Base-by-base conservation (phyloP, 257 asterid genomes). In the Fraxinus anomala region DNA sequence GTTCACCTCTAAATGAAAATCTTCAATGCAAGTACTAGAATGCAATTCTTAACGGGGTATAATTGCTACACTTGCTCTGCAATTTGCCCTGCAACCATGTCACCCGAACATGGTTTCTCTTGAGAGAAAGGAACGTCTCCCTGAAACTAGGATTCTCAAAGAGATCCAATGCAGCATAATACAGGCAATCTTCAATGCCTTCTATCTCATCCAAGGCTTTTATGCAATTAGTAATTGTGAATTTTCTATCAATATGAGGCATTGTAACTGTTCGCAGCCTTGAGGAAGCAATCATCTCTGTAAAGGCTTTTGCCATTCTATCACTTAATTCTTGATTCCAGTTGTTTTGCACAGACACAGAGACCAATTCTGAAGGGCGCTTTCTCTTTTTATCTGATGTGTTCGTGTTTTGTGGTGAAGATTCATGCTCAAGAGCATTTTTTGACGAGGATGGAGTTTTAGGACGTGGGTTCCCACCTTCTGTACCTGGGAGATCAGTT, bases 1-100 rank as follows among this genome's bases (percentile, higher is more conserved):
- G 49, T 63, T 17, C 5, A 23, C 54, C 31, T 24, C 26, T 17
- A 40, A 19, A 12, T 67, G 65, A 74, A 34, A 68, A 76, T 19
- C 21, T 67, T 30, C 28, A 42, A 74, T 6, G 11, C 54, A 47
- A 47, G 12, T 54, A 5, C 63, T 36, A 21, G 23, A 31, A 70
- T 54, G 68, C 80, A 81, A 69, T 66, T 70, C 82, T 77, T 77
- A 76, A 77, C 0, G 79, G 86, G 75, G 79, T 67, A 70, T 79
- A 81, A 65, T 74, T 80, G 33, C 84, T 80, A 73, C 89, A 88
- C 83, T 88, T 94, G 59, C 89, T 93, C 84, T 87, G 92, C 92
- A 92, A 75, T 83, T 89, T 94, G 42, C 92, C 92, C 84, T 86
- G 92, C 90, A 92, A 75, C 99, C 97, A 92, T 10, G 91, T 80